These are phyloP conservation scores for Thermothelomyces thermophilus DNA, from an alignment of 2,329 filamentous ascomycete genomes.

Conservation along the genomic window DNA sequence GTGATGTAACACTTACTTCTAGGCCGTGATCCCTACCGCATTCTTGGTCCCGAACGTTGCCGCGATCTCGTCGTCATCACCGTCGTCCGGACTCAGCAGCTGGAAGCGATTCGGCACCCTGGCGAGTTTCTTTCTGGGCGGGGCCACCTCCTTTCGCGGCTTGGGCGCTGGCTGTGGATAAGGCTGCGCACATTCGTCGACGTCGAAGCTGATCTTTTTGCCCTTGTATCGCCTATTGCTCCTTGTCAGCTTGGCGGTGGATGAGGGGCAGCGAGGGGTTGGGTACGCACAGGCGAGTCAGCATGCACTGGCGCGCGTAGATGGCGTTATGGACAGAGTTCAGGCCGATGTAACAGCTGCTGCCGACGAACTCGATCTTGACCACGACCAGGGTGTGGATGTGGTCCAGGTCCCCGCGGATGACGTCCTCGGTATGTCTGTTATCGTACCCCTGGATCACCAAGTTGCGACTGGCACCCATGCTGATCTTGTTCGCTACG, in stretches of 20 bases:
- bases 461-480: conserved; percentile 67
- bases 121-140: conserved; percentile 28
- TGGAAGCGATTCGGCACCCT: conserved; percentile 55
- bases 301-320: conserved; percentile 73
- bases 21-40: conserved; percentile 25
- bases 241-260: conserved; percentile 4
- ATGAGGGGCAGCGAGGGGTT: conserved; percentile 3
- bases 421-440: conserved; percentile 53
- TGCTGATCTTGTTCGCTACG: conserved; percentile 55
- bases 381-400: conserved; percentile 74
- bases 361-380: conserved; percentile 51
- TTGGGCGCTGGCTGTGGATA: conserved; percentile 32
- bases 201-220: conserved; percentile 62
- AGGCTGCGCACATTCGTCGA: conserved; percentile 65
- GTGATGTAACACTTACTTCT: conserved; percentile 4
- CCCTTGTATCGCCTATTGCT: conserved; percentile 57
- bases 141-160: conserved; percentile 24
- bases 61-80: conserved; percentile 34
- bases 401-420: conserved; percentile 71
- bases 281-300: conserved; percentile 47
- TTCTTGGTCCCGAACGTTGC: conserved; percentile 24
- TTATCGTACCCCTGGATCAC: conserved; percentile 55
- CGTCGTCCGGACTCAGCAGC: conserved; percentile 46
- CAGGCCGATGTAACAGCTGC: conserved; percentile 61
- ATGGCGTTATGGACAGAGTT: conserved; percentile 73